A percentile compares a stretch with the other conserved stretches of the same genome.
These are phyloP conservation scores for Teratosphaeria destructans DNA, from an alignment of 2,329 filamentous ascomycete species.

Conservation along the genomic window DNA sequence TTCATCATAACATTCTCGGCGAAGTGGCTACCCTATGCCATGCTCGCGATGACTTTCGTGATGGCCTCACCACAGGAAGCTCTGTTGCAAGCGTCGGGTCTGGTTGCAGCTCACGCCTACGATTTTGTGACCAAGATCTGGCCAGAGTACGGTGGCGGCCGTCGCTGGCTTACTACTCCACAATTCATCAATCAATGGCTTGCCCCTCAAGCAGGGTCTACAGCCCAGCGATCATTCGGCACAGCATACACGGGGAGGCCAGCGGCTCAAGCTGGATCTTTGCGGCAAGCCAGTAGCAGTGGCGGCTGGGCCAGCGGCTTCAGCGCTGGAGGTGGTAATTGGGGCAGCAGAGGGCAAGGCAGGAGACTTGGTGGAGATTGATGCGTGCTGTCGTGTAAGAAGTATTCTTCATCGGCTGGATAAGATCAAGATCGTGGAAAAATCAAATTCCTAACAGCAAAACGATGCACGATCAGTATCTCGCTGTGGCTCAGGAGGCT, in stretches of 20 bases:
- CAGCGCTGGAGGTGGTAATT: constrained; percentile 27
- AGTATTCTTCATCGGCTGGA: background rate
- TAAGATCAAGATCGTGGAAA: background rate
- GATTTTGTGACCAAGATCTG: constrained; percentile 84
- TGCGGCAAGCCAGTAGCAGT: constrained; percentile 19
- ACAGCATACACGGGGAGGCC: constrained; percentile 44
- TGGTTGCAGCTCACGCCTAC: constrained; percentile 78
- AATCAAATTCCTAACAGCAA: too few relatives aligned
- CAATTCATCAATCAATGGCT: constrained; percentile 59
- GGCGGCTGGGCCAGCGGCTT: constrained; percentile 24
- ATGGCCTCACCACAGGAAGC: constrained; percentile 49
- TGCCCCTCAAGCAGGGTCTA: constrained; percentile 32
- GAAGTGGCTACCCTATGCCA: constrained; percentile 68
- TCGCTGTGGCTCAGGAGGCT: too few relatives aligned
- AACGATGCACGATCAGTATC: too few relatives aligned
- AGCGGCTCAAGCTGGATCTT: constrained; percentile 19
- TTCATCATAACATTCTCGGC: constrained; percentile 77
- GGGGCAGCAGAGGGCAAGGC: constrained; percentile 53
- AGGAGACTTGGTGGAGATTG: constrained; percentile 45
- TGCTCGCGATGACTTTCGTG: constrained; percentile 65
- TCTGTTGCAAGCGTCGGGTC: constrained; percentile 60
- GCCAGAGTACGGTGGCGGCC: constrained; percentile 77
- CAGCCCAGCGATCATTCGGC: constrained; percentile 47
- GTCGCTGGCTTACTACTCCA: constrained; percentile 67
- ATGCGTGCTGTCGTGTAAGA: background rate